Evolutionary conservation across 495 filamentous ascomycete species (phyloP).

Genomic region (Poronia punctata): DNA sequence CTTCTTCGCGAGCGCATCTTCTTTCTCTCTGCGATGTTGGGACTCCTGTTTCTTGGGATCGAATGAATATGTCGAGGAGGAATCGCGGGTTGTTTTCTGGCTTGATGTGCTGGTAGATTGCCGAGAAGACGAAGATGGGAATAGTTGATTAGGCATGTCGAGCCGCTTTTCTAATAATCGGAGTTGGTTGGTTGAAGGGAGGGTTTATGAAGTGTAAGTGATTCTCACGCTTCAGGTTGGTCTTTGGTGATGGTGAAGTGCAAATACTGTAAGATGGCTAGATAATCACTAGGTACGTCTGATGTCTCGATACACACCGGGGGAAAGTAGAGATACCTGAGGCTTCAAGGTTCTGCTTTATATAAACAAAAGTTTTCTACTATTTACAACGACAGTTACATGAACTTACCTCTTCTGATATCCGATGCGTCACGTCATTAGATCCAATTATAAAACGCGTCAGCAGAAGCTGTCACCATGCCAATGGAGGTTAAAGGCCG

Average conservation of each 20-base stretch:
- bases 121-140: too few relatives aligned
- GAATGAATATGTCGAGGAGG: constrained; percentile 8
- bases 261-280: too few relatives aligned
- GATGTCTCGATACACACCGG: neutral
- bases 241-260: too few relatives aligned
- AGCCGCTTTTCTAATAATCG: too few relatives aligned
- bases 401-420: neutral
- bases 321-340: neutral
- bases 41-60: constrained; percentile 1
- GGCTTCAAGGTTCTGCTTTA: neutral
- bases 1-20: neutral
- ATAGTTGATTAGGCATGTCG: too few relatives aligned
- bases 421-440: neutral
- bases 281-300: neutral
- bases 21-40: neutral
- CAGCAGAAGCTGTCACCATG: neutral
- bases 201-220: too few relatives aligned
- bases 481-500: too few relatives aligned
- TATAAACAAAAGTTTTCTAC: neutral
- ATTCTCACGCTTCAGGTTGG: too few relatives aligned
- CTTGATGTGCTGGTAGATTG: too few relatives aligned
- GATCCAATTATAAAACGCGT: neutral
- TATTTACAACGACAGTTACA: neutral
- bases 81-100: constrained; percentile 6
- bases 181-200: too few relatives aligned